Evolutionary conservation across 2,329 filamentous ascomycete genomes (phyloP).

Genomic region (Fusarium multiceps): DNA sequence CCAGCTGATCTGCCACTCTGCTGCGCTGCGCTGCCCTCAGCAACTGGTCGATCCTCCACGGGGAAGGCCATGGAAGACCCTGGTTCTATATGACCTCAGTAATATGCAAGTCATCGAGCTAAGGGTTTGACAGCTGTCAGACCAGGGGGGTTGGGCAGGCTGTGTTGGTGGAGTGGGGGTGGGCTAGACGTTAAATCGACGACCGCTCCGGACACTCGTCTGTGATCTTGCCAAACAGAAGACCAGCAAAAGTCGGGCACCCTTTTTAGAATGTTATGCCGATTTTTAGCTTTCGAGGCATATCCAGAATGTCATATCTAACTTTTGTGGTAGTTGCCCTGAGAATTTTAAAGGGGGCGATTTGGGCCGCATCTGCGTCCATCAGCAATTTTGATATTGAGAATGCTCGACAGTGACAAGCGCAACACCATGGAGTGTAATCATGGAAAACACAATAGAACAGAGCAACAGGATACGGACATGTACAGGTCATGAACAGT

Average conservation of each 20-base stretch:
- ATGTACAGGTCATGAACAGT: background rate
- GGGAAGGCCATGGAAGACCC: background rate
- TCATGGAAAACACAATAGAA: rapidly evolving
- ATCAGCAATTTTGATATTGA: background rate
- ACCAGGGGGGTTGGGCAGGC: background rate
- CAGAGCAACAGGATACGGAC: rapidly evolving
- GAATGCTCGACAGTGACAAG: background rate
- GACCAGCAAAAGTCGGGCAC: background rate
- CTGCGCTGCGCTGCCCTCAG: background rate
- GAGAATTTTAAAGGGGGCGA: conserved; percentile 5
- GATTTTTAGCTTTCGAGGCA: conserved; percentile 3
- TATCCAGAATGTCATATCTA: conserved; percentile 3
- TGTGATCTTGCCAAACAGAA: conserved; percentile 16
- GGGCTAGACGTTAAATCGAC: conserved; percentile 9
- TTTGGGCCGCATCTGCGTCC: conserved; percentile 1
- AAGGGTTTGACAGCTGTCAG: conserved; percentile 3
- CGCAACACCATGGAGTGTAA: rapidly evolving
- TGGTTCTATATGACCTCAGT: background rate
- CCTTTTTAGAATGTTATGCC: background rate
- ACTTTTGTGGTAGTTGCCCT: conserved; percentile 35
- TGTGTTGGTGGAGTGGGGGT: conserved; percentile 4
- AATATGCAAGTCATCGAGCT: background rate
- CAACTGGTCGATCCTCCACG: background rate
- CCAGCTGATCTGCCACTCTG: conserved; percentile 30
- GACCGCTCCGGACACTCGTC: conserved; percentile 12